phyloP scores from a whole-genome alignment of 768 basidiomycete genomes.

The Myochromella boudieri region DNA sequence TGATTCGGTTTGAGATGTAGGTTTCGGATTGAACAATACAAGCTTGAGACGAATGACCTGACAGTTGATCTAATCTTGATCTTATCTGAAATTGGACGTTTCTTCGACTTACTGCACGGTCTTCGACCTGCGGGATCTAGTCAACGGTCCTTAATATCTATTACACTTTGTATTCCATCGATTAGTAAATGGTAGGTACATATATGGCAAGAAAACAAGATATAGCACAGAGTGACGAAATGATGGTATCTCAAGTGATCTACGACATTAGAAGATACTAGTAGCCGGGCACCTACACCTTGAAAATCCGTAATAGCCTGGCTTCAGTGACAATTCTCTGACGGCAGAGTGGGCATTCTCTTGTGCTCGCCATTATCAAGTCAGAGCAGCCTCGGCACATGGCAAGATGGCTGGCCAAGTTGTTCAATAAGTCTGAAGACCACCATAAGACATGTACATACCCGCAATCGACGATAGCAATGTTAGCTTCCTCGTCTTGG shows the following conservation, averaged over 20 bases:
- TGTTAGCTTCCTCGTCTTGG: slow-evolving; percentile 92
- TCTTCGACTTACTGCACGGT: no score
- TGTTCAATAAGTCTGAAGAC: background rate
- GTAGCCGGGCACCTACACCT: slow-evolving; percentile 30
- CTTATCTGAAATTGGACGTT: no score
- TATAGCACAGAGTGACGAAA: background rate
- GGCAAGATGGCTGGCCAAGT: slow-evolving; percentile 61
- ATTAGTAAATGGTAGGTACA: no score
- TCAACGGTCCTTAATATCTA: no score
- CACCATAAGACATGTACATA: slow-evolving; percentile 35
- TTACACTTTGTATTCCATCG: no score
- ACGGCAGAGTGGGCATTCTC: slow-evolving; percentile 89
- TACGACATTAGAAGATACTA: background rate
- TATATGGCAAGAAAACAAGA: no score
- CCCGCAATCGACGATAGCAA: slow-evolving; percentile 95
- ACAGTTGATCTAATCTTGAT: no score
- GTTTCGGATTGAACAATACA: no score
- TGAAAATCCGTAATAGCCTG: slow-evolving; percentile 76
- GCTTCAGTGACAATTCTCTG: slow-evolving; percentile 86
- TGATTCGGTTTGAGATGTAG: no score
- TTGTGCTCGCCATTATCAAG: slow-evolving; percentile 71
- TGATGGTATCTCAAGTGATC: background rate
- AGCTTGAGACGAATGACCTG: no score
- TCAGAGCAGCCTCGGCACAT: slow-evolving; percentile 82
- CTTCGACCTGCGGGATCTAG: no score